Base-by-base conservation (phyloP, 129 eudicot species). In the Flaveria trinervia region DNA sequence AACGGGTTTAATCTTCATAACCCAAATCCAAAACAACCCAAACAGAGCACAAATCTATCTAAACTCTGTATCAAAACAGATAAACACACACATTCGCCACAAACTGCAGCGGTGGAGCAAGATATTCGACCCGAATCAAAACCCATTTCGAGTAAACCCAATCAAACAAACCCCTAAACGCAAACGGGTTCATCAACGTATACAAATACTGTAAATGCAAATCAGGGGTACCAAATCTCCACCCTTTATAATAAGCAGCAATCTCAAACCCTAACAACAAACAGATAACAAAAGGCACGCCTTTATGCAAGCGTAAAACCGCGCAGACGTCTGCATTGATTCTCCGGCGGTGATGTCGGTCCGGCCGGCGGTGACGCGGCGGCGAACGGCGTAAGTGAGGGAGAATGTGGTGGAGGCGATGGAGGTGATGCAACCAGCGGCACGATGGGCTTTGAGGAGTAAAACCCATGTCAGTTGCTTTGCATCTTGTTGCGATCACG, bases 381-480 rank as follows among this genome's bases (percentile, higher is more conserved):
- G 51, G 36, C 64, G 76, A 18, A 69, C 70, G 13, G 82, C 84
- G 70, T 90, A 70, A 46, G 89, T 75, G 70, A 90, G 81, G 54
- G 84, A 76, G 83, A 88, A 64, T 46, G 82, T 78, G 72, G 91
- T 86, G 79, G 93, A 41, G 73, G 90, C 96, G 1, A 89, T 80
- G 72, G 97, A 87, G 61, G 95, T 75, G 6, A 89, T 68, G 45
- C 95, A 89, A 18, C 92, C 97, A 9, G 96, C 96, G 28, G 97
- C 97, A 16, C 83, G 86, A 71, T 92, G 96, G 78, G 96, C 96
- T 64, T 85, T 89, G 12, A 92, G 78, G 65, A 92, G 84, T 44
- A 92, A 83, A 46, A 92, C 97, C 97, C 97, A 92, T 5, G 90
- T 92, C 18, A 92, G 87, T 77, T 89, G 97, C 62, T 87, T 92